Percentiles rank a stretch among this genome's conserved stretches.
Conservation (phyloP, 192 early-diverging fungal species). For the Chytriomyces sp. region DNA sequence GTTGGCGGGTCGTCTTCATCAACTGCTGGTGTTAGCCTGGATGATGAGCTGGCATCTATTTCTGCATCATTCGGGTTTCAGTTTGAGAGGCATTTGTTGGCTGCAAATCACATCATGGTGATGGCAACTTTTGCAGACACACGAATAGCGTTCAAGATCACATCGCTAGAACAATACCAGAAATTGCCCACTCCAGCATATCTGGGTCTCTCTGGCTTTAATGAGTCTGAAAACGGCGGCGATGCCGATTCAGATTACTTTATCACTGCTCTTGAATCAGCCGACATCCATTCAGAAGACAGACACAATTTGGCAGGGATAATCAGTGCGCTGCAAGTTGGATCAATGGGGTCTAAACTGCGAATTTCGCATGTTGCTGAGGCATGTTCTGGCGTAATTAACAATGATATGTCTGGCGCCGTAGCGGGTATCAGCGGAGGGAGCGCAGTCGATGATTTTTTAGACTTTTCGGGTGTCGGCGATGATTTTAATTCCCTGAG, state of each 20-base stretch:
- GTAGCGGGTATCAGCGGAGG: background rate
- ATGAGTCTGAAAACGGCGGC: background rate
- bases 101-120: background rate
- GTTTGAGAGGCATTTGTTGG: conserved; percentile 7
- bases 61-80: background rate
- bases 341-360: background rate
- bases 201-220: background rate
- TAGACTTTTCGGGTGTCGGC: background rate
- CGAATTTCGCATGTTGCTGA: background rate
- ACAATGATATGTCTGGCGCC: background rate
- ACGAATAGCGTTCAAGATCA: conserved; percentile 12
- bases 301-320: background rate
- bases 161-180: conserved; percentile 6
- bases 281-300: background rate
- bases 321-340: background rate
- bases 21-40: conserved; percentile 1
- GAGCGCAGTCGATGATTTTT: background rate
- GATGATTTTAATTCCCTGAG: background rate
- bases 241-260: background rate
- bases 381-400: background rate
- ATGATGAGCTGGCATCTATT: conserved; percentile 13
- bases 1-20: no score
- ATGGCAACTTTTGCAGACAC: conserved; percentile 8
- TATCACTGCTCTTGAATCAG: background rate
- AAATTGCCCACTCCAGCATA: background rate